Evolutionary conservation across 768 basidiomycete species (phyloP).

Genomic region (Amanita fuliginea): DNA sequence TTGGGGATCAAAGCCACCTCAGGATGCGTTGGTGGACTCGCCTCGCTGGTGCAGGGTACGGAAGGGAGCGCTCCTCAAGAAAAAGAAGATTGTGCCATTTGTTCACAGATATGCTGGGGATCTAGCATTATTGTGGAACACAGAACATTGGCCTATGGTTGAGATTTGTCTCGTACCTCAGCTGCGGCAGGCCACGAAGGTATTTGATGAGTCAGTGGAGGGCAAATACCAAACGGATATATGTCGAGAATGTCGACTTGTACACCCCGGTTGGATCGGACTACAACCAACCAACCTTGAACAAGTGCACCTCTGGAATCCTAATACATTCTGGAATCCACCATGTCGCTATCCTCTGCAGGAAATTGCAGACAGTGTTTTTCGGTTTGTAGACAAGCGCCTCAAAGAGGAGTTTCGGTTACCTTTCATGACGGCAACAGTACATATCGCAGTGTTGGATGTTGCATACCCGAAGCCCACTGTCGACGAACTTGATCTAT

Average conservation of each 20-base stretch:
- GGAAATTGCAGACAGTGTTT: background rate
- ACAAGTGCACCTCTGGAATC: background rate
- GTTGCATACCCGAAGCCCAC: background rate
- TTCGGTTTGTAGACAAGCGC: background rate
- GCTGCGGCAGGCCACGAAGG: background rate
- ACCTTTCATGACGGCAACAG: background rate
- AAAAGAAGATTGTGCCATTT: no score
- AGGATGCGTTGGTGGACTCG: no score
- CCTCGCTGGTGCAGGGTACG: no score
- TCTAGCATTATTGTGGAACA: background rate
- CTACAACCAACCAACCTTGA: no score
- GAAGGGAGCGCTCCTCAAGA: no score
- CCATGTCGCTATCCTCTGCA: background rate
- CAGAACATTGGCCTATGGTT: background rate
- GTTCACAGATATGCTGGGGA: background rate
- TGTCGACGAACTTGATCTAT: background rate
- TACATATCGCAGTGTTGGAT: background rate
- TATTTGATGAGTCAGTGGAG: background rate
- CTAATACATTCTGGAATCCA: background rate
- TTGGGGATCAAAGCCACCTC: no score
- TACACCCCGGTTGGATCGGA: background rate
- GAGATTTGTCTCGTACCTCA: background rate
- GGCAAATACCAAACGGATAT: no score
- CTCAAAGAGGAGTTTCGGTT: background rate
- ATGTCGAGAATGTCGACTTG: background rate